Base-by-base conservation (phyloP, 352 stramenopile genomes). In the Globisporangium alternatum region DNA sequence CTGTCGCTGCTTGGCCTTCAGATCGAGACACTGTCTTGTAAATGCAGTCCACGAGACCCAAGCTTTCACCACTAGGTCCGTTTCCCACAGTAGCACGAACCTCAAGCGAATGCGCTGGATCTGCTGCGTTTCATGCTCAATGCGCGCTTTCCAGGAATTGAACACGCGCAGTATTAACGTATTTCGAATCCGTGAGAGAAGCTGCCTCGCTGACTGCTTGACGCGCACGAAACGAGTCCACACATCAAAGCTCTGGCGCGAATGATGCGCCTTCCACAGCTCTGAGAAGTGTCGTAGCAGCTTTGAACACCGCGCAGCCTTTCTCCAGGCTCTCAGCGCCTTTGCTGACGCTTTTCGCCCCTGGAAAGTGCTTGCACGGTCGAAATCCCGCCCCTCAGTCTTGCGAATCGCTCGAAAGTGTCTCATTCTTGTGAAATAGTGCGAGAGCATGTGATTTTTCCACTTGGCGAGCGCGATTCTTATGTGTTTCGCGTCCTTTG, bases 91-190 rank as follows among this genome's bases (percentile, higher is more conserved):
- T 12, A 73, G 19, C 0, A 19, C 53, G 54, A 87, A 76, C 3
- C 74, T 67, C 5, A 67, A 22, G 51, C 75, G 71, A 47, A 89
- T 80, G 1, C 28, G 45, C 5, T 65, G 59, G 2, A 64, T 48
- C 35, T 56, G 41, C 0, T 53, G n/a, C 6, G 25, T 17, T 22
- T 81, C 71, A 5, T 52, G 51, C 6, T 60, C 1, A 3, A 72
- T 68, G 2, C 63, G 35, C 15, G 60, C 30, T 47, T 68, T 85
- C 80, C 77, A 89, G 17, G 77, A 61, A 21, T 73, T 73, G 43
- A 87, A 80, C 0, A 82, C 59, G 1, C 62, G 66, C 22, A 41
- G 21, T 6, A 83, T 33, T 2, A 67, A 64, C 25, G 33, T 19
- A 28, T 52, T 64, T 39, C 67, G 45, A 25, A 74, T 47, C 55